Evolutionary conservation across 2,329 filamentous ascomycete species (phyloP).

Genomic region (Paramyrothecium sp.): DNA sequence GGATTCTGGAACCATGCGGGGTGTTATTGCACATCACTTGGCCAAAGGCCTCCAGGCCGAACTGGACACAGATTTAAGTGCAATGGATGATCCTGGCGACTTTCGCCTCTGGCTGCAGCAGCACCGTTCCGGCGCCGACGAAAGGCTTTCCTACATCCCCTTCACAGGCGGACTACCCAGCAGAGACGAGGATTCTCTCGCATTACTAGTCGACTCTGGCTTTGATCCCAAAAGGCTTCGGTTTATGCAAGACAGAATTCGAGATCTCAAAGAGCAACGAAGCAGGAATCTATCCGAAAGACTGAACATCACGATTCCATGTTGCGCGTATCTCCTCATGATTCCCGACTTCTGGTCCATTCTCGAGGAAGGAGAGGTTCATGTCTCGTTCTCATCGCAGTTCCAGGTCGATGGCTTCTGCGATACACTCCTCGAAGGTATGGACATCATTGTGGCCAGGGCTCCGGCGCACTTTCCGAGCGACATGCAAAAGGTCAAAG

Average conservation of each 20-base stretch:
- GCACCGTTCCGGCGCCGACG: conserved; percentile 27
- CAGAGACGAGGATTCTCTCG: conserved; percentile 48
- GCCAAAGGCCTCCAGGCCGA: conserved; percentile 47
- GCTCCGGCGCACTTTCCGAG: conserved; percentile 68
- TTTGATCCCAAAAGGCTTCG: conserved; percentile 51
- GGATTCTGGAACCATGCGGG: conserved; percentile 40
- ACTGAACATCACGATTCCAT: conserved; percentile 59
- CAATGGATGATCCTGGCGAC: conserved; percentile 46
- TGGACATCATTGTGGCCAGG: conserved; percentile 65
- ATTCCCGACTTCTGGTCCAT: conserved; percentile 64
- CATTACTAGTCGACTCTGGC: conserved; percentile 56
- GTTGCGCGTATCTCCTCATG: conserved; percentile 64
- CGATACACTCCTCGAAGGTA: conserved; percentile 52
- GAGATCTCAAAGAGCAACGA: conserved; percentile 45
- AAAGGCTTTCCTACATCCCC: conserved; percentile 38
- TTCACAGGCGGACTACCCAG: conserved; percentile 51
- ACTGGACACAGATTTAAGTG: conserved; percentile 48
- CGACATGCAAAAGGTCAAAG: conserved; percentile 69
- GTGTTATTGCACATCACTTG: conserved; percentile 48
- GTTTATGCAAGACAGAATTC: conserved; percentile 48
- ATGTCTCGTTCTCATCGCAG: conserved; percentile 66
- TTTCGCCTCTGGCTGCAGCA: conserved; percentile 55
- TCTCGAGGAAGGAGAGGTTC: conserved; percentile 64
- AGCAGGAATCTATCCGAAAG: conserved; percentile 53
- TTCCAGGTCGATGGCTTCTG: conserved; percentile 55